Percentiles rank a stretch among this genome's conserved stretches.
Evolutionary conservation across 2,329 filamentous ascomycete species (phyloP).

Genomic region (Dactylellina leptospora): DNA sequence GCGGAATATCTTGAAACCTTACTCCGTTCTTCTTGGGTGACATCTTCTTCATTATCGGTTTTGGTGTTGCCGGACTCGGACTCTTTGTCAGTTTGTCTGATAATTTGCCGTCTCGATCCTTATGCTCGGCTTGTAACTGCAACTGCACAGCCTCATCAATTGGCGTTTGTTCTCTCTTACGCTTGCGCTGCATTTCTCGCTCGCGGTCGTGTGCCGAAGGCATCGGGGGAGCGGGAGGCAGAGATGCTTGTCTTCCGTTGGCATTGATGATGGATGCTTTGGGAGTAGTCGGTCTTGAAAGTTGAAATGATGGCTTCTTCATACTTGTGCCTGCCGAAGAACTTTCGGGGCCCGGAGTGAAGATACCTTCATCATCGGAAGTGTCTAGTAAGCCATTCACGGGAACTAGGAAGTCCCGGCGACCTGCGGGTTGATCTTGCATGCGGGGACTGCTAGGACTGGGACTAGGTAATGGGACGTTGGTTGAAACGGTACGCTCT

Average conservation of each 20-base stretch:
- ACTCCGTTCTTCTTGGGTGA: conserved; percentile 44
- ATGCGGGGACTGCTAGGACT: conserved; percentile 29
- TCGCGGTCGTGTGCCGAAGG: conserved; percentile 14
- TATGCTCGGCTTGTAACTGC: conserved; percentile 41
- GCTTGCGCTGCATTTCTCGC: conserved; percentile 36
- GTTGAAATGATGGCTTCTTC: conserved; percentile 23
- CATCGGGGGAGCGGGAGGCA: conserved; percentile 8
- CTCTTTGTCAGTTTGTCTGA: conserved; percentile 21
- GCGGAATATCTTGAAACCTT: conserved; percentile 25
- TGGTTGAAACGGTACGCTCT: conserved; percentile 17
- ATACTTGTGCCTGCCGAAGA: conserved; percentile 43
- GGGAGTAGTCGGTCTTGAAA: conserved; percentile 35
- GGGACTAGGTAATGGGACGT: neutral
- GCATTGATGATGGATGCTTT: conserved; percentile 20
- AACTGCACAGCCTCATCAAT: conserved; percentile 38
- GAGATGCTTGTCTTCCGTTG: conserved; percentile 17
- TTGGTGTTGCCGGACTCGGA: conserved; percentile 32
- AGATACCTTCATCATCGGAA: conserved; percentile 50
- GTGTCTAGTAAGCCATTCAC: conserved; percentile 35
- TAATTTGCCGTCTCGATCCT: conserved; percentile 26
- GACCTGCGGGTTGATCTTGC: conserved; percentile 39
- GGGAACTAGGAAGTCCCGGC: conserved; percentile 45
- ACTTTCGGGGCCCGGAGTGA: conserved; percentile 50
- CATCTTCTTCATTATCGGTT: conserved; percentile 46
- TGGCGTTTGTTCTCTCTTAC: conserved; percentile 45